Evolutionary conservation across 352 stramenopile genomes (phyloP).

Genomic region (Achlya hypogyna): DNA sequence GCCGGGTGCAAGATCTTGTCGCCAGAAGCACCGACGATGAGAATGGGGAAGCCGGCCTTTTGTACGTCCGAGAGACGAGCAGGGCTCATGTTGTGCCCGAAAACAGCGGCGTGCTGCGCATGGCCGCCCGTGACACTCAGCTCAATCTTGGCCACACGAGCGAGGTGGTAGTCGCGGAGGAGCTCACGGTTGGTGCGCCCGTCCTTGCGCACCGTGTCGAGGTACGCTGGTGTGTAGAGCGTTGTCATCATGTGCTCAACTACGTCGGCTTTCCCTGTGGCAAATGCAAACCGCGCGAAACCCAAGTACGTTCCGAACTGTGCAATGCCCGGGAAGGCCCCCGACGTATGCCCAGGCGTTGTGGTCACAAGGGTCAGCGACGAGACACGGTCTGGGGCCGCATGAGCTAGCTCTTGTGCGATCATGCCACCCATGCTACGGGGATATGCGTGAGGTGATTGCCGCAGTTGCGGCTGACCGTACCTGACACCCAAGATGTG

Average conservation of each 20-base stretch:
- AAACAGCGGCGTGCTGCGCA: slow-evolving; percentile 25
- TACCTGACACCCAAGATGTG: slow-evolving; percentile 38
- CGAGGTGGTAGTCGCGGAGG: slow-evolving; percentile 15
- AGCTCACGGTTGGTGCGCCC: not conserved
- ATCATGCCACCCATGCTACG: slow-evolving; percentile 21
- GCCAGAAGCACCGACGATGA: slow-evolving; percentile 31
- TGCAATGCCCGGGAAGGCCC: slow-evolving; percentile 23
- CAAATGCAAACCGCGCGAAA: slow-evolving; percentile 33
- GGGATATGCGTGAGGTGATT: not conserved
- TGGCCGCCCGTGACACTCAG: not conserved
- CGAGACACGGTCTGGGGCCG: not conserved
- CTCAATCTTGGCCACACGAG: not conserved
- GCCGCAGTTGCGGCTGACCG: not conserved
- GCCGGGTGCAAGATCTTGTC: slow-evolving; percentile 29
- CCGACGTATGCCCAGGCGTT: slow-evolving; percentile 27
- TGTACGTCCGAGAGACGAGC: slow-evolving; percentile 31
- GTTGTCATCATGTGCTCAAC: slow-evolving; percentile 26
- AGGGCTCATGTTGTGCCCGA: slow-evolving; percentile 35
- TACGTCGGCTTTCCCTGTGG: slow-evolving; percentile 28
- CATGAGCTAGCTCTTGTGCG: slow-evolving; percentile 10
- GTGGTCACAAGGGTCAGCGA: slow-evolving; percentile 6
- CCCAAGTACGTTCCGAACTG: slow-evolving; percentile 9
- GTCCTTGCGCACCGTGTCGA: slow-evolving; percentile 4
- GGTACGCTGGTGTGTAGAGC: slow-evolving; percentile 42
- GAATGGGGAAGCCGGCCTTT: slow-evolving; percentile 33